These are phyloP conservation scores for Globisporangium spinosum DNA, from an alignment of 352 stramenopile species.

Conservation along the genomic window DNA sequence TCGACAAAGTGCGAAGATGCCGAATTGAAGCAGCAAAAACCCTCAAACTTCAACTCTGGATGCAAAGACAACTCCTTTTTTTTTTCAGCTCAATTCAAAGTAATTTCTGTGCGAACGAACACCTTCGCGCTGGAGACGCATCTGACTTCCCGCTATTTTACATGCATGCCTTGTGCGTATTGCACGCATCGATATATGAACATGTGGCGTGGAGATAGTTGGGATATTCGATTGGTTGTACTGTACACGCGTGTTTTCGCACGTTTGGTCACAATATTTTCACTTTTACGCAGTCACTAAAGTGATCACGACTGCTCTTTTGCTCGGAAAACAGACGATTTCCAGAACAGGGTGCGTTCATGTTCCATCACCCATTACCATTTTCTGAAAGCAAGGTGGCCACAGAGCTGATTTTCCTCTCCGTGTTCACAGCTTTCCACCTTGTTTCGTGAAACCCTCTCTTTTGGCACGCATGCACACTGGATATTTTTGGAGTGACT, in stretches of 20 bases:
- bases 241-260: too few species aligned
- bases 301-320: background rate
- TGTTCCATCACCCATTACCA: background rate
- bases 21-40: background rate
- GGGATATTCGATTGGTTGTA: too few species aligned
- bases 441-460: background rate
- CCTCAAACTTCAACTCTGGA: conserved; percentile 1
- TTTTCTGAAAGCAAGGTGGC: background rate
- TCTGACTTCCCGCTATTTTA: background rate
- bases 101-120: background rate
- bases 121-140: background rate
- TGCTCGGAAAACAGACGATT: background rate
- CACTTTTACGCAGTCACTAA: conserved; percentile 4
- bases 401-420: background rate
- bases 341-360: background rate
- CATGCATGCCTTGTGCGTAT: too few species aligned
- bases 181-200: background rate
- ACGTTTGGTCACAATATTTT: background rate
- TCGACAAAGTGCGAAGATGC: conserved; percentile 9
- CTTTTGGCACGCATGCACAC: background rate
- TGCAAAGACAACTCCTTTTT: background rate
- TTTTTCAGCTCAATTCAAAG: background rate
- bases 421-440: background rate
- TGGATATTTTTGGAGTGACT: conserved; percentile 10
- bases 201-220: background rate